Base-by-base conservation (phyloP, 1,284 basidiomycete species). In the Puccinia horiana region DNA sequence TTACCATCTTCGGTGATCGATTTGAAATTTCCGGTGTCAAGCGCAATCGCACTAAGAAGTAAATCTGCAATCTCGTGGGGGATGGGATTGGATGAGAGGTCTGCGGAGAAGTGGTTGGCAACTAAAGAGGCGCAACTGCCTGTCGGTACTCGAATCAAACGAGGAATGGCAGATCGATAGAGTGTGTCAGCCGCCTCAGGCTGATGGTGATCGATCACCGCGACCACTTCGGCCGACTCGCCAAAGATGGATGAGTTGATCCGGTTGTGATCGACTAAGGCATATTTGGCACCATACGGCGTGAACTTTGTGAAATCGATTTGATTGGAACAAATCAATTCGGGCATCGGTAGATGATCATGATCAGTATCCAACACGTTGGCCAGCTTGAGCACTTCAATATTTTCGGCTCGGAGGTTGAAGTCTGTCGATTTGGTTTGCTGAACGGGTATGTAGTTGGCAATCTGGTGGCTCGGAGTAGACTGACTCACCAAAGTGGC, bases 171-270 rank as follows among this genome's bases (percentile, higher is more conserved):
- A 0, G 37, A 20, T 14, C 89, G 49, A 85, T 81, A 6, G 86
- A 86, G 86, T 96, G 91, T 2, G 90, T 88, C 0, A 90, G 89
- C 84, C 96, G 37, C 44, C 29, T 58, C 95, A 87, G 98, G 95
- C 61, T 90, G 91, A 87, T 99, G 96, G 86, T 99, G 96, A 87
- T 99, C 96, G n/a, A 99, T 88, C 76, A 98, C 89, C 1, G 92
- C 91, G 0, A 91, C 89, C 5, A 98, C 94, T 12, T 87, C 87
- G 9, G 84, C 82, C 35, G 87, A 86, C 8, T 89, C 86, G 89
- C 72, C 32, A 83, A 72, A 70, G 85, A 92, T 93, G 4, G 86
- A 85, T 0, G 90, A 85, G n/a, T 89, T 88, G 20, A 96, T 89
- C 14, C 89, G 89, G 85, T 97, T 97, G 87, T 98, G 95, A 87